phyloP scores from a whole-genome alignment of 495 filamentous ascomycete genomes.

The Neurospora hispaniola region DNA sequence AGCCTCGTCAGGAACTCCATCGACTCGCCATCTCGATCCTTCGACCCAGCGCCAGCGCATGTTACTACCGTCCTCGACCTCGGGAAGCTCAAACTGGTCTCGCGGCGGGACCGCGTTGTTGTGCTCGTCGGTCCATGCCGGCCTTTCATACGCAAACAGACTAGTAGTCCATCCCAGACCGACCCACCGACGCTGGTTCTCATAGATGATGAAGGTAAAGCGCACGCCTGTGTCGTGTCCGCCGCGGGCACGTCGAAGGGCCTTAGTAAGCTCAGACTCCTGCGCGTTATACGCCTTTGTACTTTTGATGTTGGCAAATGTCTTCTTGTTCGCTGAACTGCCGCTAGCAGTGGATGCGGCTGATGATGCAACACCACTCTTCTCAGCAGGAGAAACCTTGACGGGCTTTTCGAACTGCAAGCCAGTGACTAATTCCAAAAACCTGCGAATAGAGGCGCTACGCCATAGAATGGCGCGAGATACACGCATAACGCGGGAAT shows the following conservation, averaged over 20 bases:
- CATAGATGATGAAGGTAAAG: slow-evolving; percentile 92
- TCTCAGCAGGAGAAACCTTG: slow-evolving; percentile 11
- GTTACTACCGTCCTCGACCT: slow-evolving; percentile 63
- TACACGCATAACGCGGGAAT: slow-evolving; percentile 77
- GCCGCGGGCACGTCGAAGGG: slow-evolving; percentile 21
- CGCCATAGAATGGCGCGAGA: slow-evolving; percentile 86
- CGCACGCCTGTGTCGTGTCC: slow-evolving; percentile 61
- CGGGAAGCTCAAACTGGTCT: slow-evolving; percentile 76
- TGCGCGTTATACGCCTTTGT: slow-evolving; percentile 6
- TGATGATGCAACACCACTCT: slow-evolving; percentile 5
- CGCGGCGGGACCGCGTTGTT: slow-evolving; percentile 67
- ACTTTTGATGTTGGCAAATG: slow-evolving; percentile 1
- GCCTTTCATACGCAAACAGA: slow-evolving; percentile 77
- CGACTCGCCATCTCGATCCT: slow-evolving; percentile 76
- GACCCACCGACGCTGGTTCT: slow-evolving; percentile 94
- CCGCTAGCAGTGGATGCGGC: slow-evolving; percentile 10
- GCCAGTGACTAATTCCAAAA: slow-evolving; percentile 63
- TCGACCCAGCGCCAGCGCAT: slow-evolving; percentile 86
- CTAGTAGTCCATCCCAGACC: slow-evolving; percentile 91
- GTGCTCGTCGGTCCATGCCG: slow-evolving; percentile 93
- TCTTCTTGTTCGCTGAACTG: not conserved
- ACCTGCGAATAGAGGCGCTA: slow-evolving; percentile 57
- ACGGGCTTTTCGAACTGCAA: slow-evolving; percentile 49
- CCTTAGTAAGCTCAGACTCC: slow-evolving; percentile 30
- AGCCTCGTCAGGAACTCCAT: slow-evolving; percentile 54